Percentiles rank a stretch among this genome's conserved stretches.
These are phyloP conservation scores for Irpex sp. DNA, from an alignment of 1,284 basidiomycete genomes.

Conservation along the genomic window DNA sequence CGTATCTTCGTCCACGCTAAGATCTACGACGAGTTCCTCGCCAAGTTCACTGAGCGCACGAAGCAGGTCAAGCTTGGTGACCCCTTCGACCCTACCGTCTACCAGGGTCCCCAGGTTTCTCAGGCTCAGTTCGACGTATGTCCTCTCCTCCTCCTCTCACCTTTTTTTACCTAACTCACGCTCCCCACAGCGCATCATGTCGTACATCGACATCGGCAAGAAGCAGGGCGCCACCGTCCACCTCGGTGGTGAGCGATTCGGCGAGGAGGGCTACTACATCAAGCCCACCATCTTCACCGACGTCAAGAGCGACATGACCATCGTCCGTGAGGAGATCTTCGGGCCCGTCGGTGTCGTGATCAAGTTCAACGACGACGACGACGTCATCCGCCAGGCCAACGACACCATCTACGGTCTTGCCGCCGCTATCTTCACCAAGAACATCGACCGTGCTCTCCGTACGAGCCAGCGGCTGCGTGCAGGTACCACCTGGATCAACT, in stretches of 20 bases:
- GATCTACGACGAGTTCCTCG: slow-evolving; percentile 81
- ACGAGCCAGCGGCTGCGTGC: slow-evolving; percentile 79
- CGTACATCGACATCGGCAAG: slow-evolving; percentile 85
- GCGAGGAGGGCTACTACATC: slow-evolving; percentile 75
- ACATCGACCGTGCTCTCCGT: slow-evolving; percentile 73
- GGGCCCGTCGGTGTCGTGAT: slow-evolving; percentile 79
- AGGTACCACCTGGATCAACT: slow-evolving; percentile 63
- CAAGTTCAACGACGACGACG: slow-evolving; percentile 66
- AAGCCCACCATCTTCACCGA: slow-evolving; percentile 87
- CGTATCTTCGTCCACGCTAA: slow-evolving; percentile 82
- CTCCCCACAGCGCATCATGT: slow-evolving; percentile 69
- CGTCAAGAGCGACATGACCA: slow-evolving; percentile 76
- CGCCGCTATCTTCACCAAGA: slow-evolving; percentile 81
- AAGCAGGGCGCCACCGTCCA: slow-evolving; percentile 80
- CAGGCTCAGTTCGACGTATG: slow-evolving; percentile 60
- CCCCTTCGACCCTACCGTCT: slow-evolving; percentile 69
- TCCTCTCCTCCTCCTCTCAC: neutral
- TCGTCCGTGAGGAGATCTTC: slow-evolving; percentile 90
- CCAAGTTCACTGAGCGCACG: slow-evolving; percentile 56
- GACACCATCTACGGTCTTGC: slow-evolving; percentile 80
- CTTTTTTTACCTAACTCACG: slow-evolving; percentile 2
- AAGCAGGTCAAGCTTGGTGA: slow-evolving; percentile 68
- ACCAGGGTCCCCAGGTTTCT: slow-evolving; percentile 90
- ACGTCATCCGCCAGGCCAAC: slow-evolving; percentile 76
- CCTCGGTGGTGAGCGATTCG: slow-evolving; percentile 73